phyloP scores from a whole-genome alignment of 108 stramenopile genomes.

The Stephanodiscus minutulus region DNA sequence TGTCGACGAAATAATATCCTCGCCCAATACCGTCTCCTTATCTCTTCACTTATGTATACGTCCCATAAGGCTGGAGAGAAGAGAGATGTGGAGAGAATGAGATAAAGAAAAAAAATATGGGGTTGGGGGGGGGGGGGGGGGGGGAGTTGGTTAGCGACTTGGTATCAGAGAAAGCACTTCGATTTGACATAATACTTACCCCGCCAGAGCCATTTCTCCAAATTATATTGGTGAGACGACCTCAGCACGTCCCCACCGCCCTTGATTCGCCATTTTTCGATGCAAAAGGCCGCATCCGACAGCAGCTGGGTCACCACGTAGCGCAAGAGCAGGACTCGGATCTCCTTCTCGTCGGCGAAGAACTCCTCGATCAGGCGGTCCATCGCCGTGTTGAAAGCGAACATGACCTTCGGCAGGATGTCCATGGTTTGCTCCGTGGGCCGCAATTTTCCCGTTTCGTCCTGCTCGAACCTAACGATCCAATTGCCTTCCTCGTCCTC shows the following conservation, averaged over 20 bases:
- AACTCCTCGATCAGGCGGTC: conserved; percentile 62
- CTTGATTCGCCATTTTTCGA: conserved; percentile 73
- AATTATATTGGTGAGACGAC: too few species aligned
- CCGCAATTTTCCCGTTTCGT: conserved; percentile 48
- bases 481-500: conserved; percentile 66
- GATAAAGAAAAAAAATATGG: too few species aligned
- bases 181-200: too few species aligned
- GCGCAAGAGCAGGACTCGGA: conserved; percentile 62
- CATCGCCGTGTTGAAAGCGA: conserved; percentile 65
- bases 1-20: conserved; percentile 13
- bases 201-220: too few species aligned
- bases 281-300: conserved; percentile 68
- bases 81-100: too few species aligned
- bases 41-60: conserved; percentile 36
- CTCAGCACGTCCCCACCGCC: conserved; percentile 60
- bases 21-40: conserved; percentile 25
- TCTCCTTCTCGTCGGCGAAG: conserved; percentile 62
- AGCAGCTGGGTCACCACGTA: conserved; percentile 72
- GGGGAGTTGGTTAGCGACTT: too few species aligned
- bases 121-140: too few species aligned
- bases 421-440: conserved; percentile 61
- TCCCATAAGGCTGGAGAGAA: conserved; percentile 44
- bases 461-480: conserved; percentile 63
- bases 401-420: conserved; percentile 54
- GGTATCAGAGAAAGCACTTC: too few species aligned